A percentile compares a stretch with the other conserved stretches of the same genome.
Evolutionary conservation across 306 rosid genomes (phyloP).

Genomic region (Leucaena leucocephala): DNA sequence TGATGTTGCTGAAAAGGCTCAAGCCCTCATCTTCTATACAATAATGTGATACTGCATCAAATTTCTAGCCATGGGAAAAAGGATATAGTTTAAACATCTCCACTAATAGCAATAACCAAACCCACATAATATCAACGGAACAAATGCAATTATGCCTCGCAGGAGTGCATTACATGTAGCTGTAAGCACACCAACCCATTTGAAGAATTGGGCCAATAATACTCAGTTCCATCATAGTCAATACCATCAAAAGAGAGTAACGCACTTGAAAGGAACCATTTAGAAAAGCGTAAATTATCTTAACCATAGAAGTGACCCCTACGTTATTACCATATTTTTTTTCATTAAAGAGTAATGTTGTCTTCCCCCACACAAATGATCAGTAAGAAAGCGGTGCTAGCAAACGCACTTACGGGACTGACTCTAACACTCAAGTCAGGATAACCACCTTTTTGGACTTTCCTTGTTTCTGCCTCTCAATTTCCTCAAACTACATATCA

Average conservation of each 20-base stretch:
- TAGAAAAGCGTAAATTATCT: constrained; percentile 20
- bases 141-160: too few relatives aligned
- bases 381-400: constrained; percentile 48
- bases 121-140: too few relatives aligned
- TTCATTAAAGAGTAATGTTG: constrained; percentile 78
- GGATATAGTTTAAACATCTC: constrained; percentile 36
- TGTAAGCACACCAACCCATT: too few relatives aligned
- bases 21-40: constrained; percentile 78
- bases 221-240: constrained; percentile 8
- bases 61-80: constrained; percentile 58
- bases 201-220: too few relatives aligned
- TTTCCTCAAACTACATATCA: constrained; percentile 65
- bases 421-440: constrained; percentile 67
- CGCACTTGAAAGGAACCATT: constrained; percentile 29
- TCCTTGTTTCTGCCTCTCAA: constrained; percentile 58
- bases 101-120: constrained; percentile 28
- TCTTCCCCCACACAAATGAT: constrained; percentile 80
- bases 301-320: constrained; percentile 23
- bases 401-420: constrained; percentile 48
- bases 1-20: constrained; percentile 89
- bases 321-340: constrained; percentile 82
- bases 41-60: constrained; percentile 90
- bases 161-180: too few relatives aligned
- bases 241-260: not conserved
- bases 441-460: constrained; percentile 71